A percentile compares a stretch with the other conserved stretches of the same genome.
These are phyloP conservation scores for Colletotrichum theobromicola DNA, from an alignment of 2,329 filamentous ascomycete genomes.

Conservation along the genomic window DNA sequence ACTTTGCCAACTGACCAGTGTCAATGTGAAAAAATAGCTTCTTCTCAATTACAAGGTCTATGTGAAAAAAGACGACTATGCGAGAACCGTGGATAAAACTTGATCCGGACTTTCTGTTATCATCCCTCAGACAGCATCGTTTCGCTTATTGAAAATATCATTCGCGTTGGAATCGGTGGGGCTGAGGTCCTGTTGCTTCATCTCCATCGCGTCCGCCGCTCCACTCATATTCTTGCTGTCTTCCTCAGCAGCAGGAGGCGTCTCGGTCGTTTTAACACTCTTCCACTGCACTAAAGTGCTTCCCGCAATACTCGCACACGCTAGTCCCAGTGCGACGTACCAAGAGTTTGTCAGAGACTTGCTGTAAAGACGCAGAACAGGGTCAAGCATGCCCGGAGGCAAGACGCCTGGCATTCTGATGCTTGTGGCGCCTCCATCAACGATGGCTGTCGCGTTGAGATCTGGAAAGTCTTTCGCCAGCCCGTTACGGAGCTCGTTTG, in stretches of 20 bases:
- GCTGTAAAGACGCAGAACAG: not conserved
- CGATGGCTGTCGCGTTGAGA: not conserved
- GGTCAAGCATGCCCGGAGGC: not conserved
- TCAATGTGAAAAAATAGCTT: not conserved
- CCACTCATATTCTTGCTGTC: not conserved
- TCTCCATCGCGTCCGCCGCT: not conserved
- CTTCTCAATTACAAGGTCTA: not conserved
- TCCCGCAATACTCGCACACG: not conserved
- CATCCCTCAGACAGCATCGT: not conserved
- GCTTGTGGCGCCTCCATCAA: not conserved
- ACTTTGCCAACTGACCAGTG: not conserved
- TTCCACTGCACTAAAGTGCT: constrained; percentile 2
- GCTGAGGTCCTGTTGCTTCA: not conserved
- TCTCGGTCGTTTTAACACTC: not conserved
- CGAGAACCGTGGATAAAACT: not conserved
- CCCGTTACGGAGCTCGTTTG: not conserved
- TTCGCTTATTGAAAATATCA: not conserved
- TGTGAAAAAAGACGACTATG: not conserved
- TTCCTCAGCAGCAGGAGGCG: not conserved
- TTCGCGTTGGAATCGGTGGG: not conserved
- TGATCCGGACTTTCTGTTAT: not conserved
- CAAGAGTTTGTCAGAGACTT: not conserved
- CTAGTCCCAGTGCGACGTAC: not conserved
- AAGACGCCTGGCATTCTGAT: not conserved
- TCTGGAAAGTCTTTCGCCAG: not conserved